Conservation (phyloP, 2,329 filamentous ascomycete species). For the Botrytis aclada region DNA sequence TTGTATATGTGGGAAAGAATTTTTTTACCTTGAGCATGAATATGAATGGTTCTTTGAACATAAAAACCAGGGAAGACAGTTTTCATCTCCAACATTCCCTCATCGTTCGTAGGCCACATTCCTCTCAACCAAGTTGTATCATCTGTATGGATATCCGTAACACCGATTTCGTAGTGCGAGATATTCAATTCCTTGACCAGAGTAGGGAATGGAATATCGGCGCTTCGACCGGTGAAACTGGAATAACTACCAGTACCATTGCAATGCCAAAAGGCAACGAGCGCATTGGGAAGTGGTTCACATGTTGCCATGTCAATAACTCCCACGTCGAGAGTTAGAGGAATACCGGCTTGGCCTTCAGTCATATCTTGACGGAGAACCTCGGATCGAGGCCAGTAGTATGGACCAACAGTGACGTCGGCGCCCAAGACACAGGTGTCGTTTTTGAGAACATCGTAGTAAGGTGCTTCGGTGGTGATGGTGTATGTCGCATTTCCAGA, state of each 20-base stretch:
- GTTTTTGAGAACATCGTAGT: not conserved
- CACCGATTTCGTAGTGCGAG: not conserved
- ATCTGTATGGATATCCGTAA: conserved; percentile 25
- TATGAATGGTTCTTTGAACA: conserved; percentile 45
- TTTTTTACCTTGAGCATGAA: conserved; percentile 45
- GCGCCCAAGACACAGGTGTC: not conserved
- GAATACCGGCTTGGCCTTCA: not conserved
- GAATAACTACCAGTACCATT: not conserved
- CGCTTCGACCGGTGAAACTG: not conserved
- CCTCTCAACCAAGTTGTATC: conserved; percentile 44
- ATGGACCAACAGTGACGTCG: not conserved
- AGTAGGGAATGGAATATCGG: not conserved
- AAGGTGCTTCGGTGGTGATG: not conserved
- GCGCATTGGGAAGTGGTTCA: not conserved
- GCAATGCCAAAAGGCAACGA: not conserved
- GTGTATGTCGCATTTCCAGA: not conserved
- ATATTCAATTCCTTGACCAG: not conserved
- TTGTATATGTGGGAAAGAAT: not conserved
- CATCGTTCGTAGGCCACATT: conserved; percentile 42
- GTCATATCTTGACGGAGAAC: not conserved
- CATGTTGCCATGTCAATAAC: not conserved
- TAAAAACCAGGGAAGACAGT: conserved; percentile 46
- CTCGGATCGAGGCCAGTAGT: not conserved
- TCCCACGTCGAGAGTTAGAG: not conserved
- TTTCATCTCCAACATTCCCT: conserved; percentile 44